These are phyloP conservation scores for Fusarium abutilonis DNA, from an alignment of 2,329 filamentous ascomycete species.

Conservation along the genomic window DNA sequence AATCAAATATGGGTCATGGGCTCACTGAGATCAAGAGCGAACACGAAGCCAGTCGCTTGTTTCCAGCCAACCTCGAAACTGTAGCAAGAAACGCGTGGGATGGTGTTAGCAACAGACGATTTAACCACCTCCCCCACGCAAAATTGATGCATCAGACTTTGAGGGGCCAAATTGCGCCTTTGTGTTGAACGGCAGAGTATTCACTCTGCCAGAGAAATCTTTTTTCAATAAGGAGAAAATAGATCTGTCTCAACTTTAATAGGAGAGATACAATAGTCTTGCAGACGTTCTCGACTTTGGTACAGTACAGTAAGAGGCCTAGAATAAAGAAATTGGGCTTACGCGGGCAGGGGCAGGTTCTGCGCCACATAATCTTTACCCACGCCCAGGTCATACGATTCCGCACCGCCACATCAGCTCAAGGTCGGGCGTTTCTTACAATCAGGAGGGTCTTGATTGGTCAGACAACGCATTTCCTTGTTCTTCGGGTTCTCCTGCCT, in stretches of 20 bases:
- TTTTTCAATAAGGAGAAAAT: background rate
- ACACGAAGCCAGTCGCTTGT: slow-evolving; percentile 16
- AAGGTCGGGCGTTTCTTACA: slow-evolving; percentile 44
- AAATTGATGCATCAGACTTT: background rate
- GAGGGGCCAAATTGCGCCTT: background rate
- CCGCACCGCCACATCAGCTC: slow-evolving; percentile 45
- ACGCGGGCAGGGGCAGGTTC: slow-evolving; percentile 7
- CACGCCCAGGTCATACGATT: slow-evolving; percentile 42
- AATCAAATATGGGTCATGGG: slow-evolving; percentile 31
- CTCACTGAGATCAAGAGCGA: slow-evolving; percentile 16
- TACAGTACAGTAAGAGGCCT: slow-evolving; percentile 9
- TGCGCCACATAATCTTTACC: slow-evolving; percentile 12
- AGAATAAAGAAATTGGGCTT: slow-evolving; percentile 5
- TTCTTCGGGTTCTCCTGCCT: slow-evolving; percentile 38
- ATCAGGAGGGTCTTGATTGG: slow-evolving; percentile 34
- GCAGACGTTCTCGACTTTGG: slow-evolving; percentile 18
- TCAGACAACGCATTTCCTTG: background rate
- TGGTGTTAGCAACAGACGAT: slow-evolving; percentile 36
- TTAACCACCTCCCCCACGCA: slow-evolving; percentile 11
- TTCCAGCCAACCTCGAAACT: slow-evolving; percentile 3
- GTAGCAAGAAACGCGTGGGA: slow-evolving; percentile 16
- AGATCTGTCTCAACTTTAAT: background rate
- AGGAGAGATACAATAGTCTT: background rate
- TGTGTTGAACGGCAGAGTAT: background rate
- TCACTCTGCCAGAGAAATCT: background rate